Evolutionary conservation across 139 green algal genomes (phyloP).

Genomic region (Coelastrella sp.): DNA sequence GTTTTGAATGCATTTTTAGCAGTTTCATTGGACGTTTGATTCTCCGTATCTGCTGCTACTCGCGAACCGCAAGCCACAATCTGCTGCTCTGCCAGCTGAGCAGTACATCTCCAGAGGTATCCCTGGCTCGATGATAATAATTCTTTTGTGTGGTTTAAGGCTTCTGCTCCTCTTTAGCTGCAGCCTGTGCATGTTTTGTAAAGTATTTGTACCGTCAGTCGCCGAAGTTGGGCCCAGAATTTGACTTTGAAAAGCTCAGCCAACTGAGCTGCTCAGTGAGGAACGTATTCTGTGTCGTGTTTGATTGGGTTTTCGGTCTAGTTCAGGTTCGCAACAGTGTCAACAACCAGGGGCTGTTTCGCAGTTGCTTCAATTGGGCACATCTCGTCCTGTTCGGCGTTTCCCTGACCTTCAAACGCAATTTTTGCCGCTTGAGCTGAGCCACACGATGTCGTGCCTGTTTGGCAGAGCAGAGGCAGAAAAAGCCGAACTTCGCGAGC

Average conservation of each 20-base stretch:
- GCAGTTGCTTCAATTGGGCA: background rate
- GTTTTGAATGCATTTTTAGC: too few species aligned
- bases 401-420: background rate
- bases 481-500: constrained; percentile 41
- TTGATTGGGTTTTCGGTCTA: too few species aligned
- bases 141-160: too few species aligned
- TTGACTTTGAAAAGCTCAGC: background rate
- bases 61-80: background rate
- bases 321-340: background rate
- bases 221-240: background rate
- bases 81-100: too few species aligned
- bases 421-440: background rate
- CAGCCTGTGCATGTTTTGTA: too few species aligned
- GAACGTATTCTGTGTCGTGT: too few species aligned
- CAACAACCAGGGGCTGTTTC: constrained; percentile 2
- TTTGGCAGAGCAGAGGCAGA: constrained; percentile 37
- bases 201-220: too few species aligned
- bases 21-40: background rate
- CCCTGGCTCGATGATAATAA: too few species aligned
- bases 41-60: background rate
- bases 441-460: constrained; percentile 37
- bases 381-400: too few species aligned
- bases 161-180: too few species aligned
- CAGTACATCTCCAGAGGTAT: too few species aligned
- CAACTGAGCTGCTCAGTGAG: too few species aligned